Evolutionary conservation across 768 basidiomycete genomes (phyloP).

Genomic region (Calocera cornea): DNA sequence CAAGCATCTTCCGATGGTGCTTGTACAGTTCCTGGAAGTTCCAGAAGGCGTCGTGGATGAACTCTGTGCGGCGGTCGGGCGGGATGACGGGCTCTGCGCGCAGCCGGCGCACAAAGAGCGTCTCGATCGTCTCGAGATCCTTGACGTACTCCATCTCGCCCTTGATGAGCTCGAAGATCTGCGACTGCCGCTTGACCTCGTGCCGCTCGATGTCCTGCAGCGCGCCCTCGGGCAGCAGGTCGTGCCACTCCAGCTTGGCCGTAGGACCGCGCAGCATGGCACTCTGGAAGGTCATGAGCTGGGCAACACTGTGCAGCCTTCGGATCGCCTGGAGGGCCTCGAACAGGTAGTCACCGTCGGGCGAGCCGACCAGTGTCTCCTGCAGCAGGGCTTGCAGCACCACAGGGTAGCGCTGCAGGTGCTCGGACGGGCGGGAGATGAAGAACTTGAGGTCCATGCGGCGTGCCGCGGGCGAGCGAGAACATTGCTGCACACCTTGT

Average conservation of each 20-base stretch:
- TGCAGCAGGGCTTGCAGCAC: constrained; percentile 73
- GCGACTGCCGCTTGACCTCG: constrained; percentile 77
- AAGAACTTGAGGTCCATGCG: constrained; percentile 65
- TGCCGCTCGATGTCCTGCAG: constrained; percentile 49
- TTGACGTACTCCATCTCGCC: constrained; percentile 92
- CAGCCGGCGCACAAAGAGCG: constrained; percentile 68
- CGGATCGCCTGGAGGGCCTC: constrained; percentile 77
- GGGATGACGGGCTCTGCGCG: constrained; percentile 60
- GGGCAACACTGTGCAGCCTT: constrained; percentile 64
- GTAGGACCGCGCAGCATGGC: constrained; percentile 73
- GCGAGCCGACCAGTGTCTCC: constrained; percentile 67
- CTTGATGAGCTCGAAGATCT: constrained; percentile 86
- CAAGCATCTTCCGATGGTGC: constrained; percentile 63
- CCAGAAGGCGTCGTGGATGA: constrained; percentile 80
- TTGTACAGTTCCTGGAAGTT: constrained; percentile 65
- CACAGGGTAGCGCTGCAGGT: constrained; percentile 72
- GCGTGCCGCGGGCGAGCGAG: constrained; percentile 40
- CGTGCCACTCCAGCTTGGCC: constrained; percentile 81
- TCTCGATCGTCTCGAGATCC: constrained; percentile 74
- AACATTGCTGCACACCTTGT: constrained; percentile 36
- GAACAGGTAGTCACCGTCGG: constrained; percentile 68
- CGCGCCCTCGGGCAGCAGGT: constrained; percentile 59
- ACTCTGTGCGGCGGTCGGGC: constrained; percentile 51
- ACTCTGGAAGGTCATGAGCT: constrained; percentile 78
- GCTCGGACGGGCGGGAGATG: constrained; percentile 64